Percentiles rank a stretch among this genome's conserved stretches.
Conservation (phyloP, 1,284 basidiomycete species). For the Melampsora larici-populina region DNA sequence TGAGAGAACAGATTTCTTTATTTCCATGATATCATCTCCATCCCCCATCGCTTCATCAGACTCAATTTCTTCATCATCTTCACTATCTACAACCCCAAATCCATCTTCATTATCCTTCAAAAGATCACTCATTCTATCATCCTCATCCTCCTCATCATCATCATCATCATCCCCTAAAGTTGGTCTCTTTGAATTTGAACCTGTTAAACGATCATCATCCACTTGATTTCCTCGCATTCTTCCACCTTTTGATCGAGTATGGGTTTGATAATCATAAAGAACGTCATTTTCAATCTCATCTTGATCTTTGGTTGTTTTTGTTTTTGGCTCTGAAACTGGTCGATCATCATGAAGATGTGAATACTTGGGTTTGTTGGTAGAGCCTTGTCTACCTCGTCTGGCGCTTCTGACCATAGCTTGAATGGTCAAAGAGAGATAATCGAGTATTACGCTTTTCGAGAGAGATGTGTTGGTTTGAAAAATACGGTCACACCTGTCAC, state of each 20-base stretch:
- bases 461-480: too few species aligned
- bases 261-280: conserved; percentile 31
- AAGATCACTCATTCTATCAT: conserved; percentile 7
- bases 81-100: conserved; percentile 28
- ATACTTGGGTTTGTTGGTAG: background rate
- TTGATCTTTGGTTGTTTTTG: background rate
- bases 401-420: conserved; percentile 26
- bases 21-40: conserved; percentile 1
- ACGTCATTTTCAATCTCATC: background rate
- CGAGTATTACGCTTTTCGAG: too few species aligned
- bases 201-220: conserved; percentile 27
- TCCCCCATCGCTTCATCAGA: conserved; percentile 36
- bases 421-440: background rate
- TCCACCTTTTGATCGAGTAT: conserved; percentile 25
- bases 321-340: background rate
- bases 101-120: conserved; percentile 24
- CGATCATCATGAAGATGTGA: background rate
- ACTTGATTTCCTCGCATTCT: conserved; percentile 35
- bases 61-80: conserved; percentile 37
- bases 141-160: conserved; percentile 5
- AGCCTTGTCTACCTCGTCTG: conserved; percentile 31
- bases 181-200: background rate
- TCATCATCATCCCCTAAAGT: background rate
- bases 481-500: too few species aligned
- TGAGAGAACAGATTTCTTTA: conserved; percentile 1